These are phyloP conservation scores for Colletotrichum tamarilloi DNA, from an alignment of 2,329 filamentous ascomycete genomes.

Conservation along the genomic window DNA sequence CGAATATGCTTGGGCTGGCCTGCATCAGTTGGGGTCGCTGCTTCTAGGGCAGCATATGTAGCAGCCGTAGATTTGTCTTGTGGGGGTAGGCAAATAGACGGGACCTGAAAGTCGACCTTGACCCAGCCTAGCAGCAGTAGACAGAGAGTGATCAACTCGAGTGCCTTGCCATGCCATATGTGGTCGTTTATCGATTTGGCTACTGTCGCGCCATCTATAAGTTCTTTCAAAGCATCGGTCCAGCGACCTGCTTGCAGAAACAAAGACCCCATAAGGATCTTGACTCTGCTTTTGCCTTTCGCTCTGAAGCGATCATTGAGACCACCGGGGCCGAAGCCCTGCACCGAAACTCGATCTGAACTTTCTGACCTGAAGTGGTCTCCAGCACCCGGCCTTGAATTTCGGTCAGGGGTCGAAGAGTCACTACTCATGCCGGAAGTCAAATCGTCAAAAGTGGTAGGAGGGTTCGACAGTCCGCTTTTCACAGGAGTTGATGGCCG, in stretches of 20 bases:
- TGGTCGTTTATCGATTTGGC: constrained; percentile 88
- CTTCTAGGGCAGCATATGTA: constrained; percentile 38
- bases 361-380: constrained; percentile 62
- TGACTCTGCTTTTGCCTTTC: constrained; percentile 82
- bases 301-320: constrained; percentile 81
- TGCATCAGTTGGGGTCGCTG: constrained; percentile 47
- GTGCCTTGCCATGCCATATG: constrained; percentile 95
- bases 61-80: constrained; percentile 56
- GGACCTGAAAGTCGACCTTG: constrained; percentile 84
- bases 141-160: constrained; percentile 87
- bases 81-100: constrained; percentile 62
- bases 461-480: constrained; percentile 59
- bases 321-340: constrained; percentile 78
- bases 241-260: constrained; percentile 92
- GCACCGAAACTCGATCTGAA: constrained; percentile 70
- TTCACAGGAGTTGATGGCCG: constrained; percentile 64
- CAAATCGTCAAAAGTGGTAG: constrained; percentile 62
- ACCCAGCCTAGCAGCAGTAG: constrained; percentile 87
- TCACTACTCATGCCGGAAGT: constrained; percentile 48
- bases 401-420: constrained; percentile 55
- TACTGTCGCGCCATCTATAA: constrained; percentile 81
- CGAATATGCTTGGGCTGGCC: constrained; percentile 64
- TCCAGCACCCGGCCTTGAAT: constrained; percentile 50
- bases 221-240: constrained; percentile 86
- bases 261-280: constrained; percentile 84